Percentiles rank a stretch among this genome's conserved stretches.
These are phyloP conservation scores for Tulasnella calospora DNA, from an alignment of 768 basidiomycete species.

Conservation along the genomic window DNA sequence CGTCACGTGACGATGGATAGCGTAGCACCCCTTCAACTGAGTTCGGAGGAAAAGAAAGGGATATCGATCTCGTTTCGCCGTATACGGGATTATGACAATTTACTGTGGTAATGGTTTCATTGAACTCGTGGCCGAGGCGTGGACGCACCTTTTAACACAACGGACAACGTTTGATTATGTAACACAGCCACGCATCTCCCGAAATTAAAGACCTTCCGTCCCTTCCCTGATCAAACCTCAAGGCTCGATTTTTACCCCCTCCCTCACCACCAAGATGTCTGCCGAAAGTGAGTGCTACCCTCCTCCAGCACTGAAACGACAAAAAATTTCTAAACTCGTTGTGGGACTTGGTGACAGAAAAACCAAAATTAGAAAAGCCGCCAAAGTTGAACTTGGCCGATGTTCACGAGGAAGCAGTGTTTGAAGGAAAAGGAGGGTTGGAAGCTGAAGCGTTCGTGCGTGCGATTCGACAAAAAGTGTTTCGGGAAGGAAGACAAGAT, in stretches of 20 bases:
- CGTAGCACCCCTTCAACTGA: not conserved
- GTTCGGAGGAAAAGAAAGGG: not conserved
- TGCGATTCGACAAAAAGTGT: not conserved
- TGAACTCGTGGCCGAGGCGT: not conserved
- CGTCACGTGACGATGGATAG: too few species aligned
- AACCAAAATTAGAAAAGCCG: not conserved
- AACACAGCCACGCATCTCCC: slow-evolving; percentile 1
- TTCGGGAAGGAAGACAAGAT: not conserved
- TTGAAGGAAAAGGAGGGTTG: not conserved
- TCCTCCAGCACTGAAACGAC: not conserved
- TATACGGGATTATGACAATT: not conserved
- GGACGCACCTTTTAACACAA: not conserved
- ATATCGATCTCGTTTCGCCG: not conserved
- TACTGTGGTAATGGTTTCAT: not conserved
- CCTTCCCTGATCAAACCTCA: not conserved
- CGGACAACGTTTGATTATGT: slow-evolving; percentile 1
- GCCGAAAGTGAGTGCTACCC: not conserved
- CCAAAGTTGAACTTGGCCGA: not conserved
- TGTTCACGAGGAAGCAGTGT: not conserved
- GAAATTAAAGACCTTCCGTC: not conserved
- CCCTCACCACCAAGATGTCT: not conserved
- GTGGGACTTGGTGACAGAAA: not conserved
- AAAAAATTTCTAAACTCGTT: not conserved
- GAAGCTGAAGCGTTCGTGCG: not conserved
- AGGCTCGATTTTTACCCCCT: not conserved